Evolutionary conservation across 345 rosid species (phyloP), one percentile per base, ranked within the genome.

Genomic region (Hibiscus trionum): DNA sequence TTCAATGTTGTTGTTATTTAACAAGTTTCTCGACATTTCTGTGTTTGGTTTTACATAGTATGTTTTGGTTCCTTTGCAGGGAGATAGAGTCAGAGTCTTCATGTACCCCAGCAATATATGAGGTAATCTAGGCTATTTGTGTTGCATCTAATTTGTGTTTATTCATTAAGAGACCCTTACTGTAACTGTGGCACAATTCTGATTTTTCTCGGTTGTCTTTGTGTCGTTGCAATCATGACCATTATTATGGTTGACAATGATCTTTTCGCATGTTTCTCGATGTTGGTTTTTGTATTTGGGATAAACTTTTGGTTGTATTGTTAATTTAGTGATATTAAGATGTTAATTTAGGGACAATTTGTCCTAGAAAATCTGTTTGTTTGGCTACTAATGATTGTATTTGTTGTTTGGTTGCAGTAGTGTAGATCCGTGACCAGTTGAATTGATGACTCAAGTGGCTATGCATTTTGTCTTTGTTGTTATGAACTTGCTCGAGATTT

Each of bases 91-190:
- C 21, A 85, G 98, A 72, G 98, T 93, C 57, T 90, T 93, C 86
- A 88, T 93, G 98, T 93, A 90, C 78, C 98, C 96, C 75, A 90
- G 96, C 89, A 90, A 90, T 68, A 93, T 90, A 42, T 93, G 76
- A 90, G 94, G 97, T 91, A 70, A 64, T 50, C 7, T 50, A 47
- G 44, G 10, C 10, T 39, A 4, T 33, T 33, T 33, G 7, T 4
- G 37, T 33, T 33, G 37, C 6, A 33, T 33, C 49, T 27, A 33
- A 37, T 37, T 37, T 7, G 42, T 37, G 42, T 37, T 37, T 37
- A 37, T 37, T 37, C 42, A 37, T 37, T 37, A 37, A 37, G 8
- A 37, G 10, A 37, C 10, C 11, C 11, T 39, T 39, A 39, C 44
- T 2, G 0, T 7, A 8, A 39, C 44, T 1, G 44, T 39, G 44